Base-by-base conservation (phyloP, 2,329 filamentous ascomycete species). In the Aspergillus pseudoviridinutans region DNA sequence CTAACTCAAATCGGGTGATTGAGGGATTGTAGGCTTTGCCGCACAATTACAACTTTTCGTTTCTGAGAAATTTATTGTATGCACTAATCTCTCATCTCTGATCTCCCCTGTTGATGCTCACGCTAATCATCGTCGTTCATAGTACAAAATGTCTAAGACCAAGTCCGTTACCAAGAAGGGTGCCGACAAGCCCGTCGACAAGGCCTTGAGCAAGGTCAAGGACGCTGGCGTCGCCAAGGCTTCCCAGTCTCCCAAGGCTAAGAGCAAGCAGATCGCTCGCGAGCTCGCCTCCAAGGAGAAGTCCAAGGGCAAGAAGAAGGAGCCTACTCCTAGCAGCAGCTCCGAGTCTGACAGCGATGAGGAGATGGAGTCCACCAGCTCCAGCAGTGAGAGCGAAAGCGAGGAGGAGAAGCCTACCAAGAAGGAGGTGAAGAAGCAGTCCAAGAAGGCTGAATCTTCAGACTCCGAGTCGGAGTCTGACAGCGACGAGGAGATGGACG, bases 181-280 rank as follows among this genome's bases (percentile, higher is more conserved):
- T 52, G 63, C 65, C 51, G 68, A 77, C 57, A 77, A 78, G 66
- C 63, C 71, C 59, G 68, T 65, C 59, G 70, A 72, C 68, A 78
- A 78, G 71, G 65, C 73, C 64, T 58, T 79, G 63, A 72, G 66
- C 70, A 79, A 79, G 71, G 78, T 79, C 67, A 80, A 80, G 72
- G 72, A 75, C 62, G 71, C 72, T 58, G 76, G 72, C 60, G 73
- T 80, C 56, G 71, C 72, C 63, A 80, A 80, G 71, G 64, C 74
- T 47, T 70, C 77, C 54, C 68, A 78, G 67, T 74, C 71, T 57
- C 68, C 72, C 35, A 78, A 78, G 66, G 63, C 71, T 55, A 78
- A 79, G 75, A 75, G 74, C 72, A 79, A 78, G 70, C 70, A 74
- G 58, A 66, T 78, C 55, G 76, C 76, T 59, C 72, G 71, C 59